Conservation (phyloP, 768 basidiomycete species). For the Kwoniella sp. region DNA sequence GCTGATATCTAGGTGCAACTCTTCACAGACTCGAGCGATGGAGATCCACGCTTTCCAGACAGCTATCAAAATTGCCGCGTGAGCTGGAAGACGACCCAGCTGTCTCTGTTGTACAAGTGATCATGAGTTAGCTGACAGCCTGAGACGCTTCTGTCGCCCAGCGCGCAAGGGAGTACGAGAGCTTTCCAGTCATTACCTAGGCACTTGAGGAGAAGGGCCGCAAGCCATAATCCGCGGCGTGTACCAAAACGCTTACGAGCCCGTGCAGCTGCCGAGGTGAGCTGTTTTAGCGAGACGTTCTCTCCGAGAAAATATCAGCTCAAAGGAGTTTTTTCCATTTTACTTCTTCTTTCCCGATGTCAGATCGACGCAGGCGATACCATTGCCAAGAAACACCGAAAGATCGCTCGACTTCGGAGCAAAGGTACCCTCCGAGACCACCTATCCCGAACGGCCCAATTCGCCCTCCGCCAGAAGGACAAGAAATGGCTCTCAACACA, state of each 20-base stretch:
- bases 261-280: constrained; percentile 80
- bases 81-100: too few relatives aligned
- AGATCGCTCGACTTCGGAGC: constrained; percentile 63
- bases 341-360: too few relatives aligned
- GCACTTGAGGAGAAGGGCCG: constrained; percentile 86
- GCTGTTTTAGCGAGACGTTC: neutral
- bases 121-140: neutral
- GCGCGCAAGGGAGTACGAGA: constrained; percentile 71
- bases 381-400: constrained; percentile 59
- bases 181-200: constrained; percentile 93
- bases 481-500: constrained; percentile 96
- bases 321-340: neutral
- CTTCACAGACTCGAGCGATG: constrained; percentile 71
- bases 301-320: neutral
- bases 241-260: constrained; percentile 81
- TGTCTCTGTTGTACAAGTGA: too few relatives aligned
- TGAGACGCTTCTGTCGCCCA: constrained; percentile 48
- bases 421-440: constrained; percentile 63
- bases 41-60: constrained; percentile 89
- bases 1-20: neutral
- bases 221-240: constrained; percentile 89
- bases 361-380: constrained; percentile 63
- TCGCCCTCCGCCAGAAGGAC: constrained; percentile 75
- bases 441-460: constrained; percentile 64
- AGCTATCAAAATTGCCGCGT: constrained; percentile 81